Evolutionary conservation across 2,329 filamentous ascomycete species (phyloP).

Genomic region (Fusarium veterinarium): DNA sequence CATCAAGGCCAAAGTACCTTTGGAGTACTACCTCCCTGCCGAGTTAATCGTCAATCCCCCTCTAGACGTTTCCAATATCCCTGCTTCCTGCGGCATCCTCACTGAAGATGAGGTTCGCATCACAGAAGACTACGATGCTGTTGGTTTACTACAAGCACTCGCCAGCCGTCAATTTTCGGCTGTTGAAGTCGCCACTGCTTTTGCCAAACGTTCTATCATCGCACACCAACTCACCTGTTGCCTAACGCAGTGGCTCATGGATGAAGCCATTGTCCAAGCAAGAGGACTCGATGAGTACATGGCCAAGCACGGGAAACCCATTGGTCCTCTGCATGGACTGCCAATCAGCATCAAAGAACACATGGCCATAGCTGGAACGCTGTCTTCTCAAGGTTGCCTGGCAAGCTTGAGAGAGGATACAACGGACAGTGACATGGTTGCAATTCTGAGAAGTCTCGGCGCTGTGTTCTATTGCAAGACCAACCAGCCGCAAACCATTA

Average conservation of each 20-base stretch:
- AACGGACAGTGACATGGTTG: conserved; percentile 54
- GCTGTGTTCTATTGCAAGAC: conserved; percentile 76
- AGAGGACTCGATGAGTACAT: conserved; percentile 21
- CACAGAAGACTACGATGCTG: not conserved
- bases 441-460: conserved; percentile 67
- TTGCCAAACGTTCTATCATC: conserved; percentile 20
- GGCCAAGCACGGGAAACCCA: conserved; percentile 2
- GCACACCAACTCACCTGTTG: conserved; percentile 29
- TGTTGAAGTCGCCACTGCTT: conserved; percentile 11
- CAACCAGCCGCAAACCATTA: conserved; percentile 65
- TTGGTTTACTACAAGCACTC: not conserved
- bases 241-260: conserved; percentile 25
- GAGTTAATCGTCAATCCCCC: not conserved
- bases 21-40: not conserved
- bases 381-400: conserved; percentile 1
- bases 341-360: conserved; percentile 33
- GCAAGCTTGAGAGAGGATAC: conserved; percentile 10
- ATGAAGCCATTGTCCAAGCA: conserved; percentile 20
- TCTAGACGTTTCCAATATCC: not conserved
- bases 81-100: not conserved
- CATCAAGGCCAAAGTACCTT: not conserved
- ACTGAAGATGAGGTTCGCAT: not conserved
- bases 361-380: conserved; percentile 16
- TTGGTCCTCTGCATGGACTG: conserved; percentile 31
- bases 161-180: not conserved